Evolutionary conservation across 2,329 filamentous ascomycete species (phyloP).

Genomic region (Neobulgaria alba): DNA sequence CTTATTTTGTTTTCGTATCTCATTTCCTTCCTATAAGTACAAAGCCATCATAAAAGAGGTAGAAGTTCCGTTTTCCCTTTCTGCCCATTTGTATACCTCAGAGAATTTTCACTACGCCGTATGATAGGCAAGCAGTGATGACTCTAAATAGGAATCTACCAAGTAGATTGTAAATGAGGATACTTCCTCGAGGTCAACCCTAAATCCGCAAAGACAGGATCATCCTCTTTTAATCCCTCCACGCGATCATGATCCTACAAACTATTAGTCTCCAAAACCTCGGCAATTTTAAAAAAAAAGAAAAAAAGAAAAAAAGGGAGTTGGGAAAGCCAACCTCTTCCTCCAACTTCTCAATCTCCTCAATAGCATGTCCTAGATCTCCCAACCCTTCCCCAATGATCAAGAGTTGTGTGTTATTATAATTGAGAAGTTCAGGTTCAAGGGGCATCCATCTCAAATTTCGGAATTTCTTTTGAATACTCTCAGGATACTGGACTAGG

Average conservation of each 20-base stretch:
- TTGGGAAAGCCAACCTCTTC: no score
- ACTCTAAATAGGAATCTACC: no score
- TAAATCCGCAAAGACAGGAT: not conserved
- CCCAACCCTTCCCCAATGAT: slow-evolving; percentile 63
- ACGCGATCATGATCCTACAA: slow-evolving; percentile 42
- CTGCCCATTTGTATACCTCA: no score
- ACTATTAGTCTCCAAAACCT: slow-evolving; percentile 67
- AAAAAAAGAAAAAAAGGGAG: no score
- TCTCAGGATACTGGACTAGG: slow-evolving; percentile 59
- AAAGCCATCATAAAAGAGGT: no score
- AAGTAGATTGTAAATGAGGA: no score
- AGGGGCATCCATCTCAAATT: slow-evolving; percentile 67
- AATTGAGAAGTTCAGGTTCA: slow-evolving; percentile 65
- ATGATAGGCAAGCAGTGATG: no score
- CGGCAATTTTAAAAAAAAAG: slow-evolving; percentile 56
- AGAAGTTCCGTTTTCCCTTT: no score
- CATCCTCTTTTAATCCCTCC: not conserved
- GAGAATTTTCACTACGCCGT: no score
- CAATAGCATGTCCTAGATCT: slow-evolving; percentile 46
- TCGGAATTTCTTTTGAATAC: slow-evolving; percentile 65
- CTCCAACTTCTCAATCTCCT: slow-evolving; percentile 47
- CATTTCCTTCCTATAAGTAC: no score
- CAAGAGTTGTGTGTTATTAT: slow-evolving; percentile 66
- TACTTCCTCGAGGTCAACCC: not conserved
- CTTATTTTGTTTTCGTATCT: no score